Percentiles rank a stretch among this genome's conserved stretches.
phyloP scores from a whole-genome alignment of 352 stramenopile species.

The Globisporangium acanthophoron region DNA sequence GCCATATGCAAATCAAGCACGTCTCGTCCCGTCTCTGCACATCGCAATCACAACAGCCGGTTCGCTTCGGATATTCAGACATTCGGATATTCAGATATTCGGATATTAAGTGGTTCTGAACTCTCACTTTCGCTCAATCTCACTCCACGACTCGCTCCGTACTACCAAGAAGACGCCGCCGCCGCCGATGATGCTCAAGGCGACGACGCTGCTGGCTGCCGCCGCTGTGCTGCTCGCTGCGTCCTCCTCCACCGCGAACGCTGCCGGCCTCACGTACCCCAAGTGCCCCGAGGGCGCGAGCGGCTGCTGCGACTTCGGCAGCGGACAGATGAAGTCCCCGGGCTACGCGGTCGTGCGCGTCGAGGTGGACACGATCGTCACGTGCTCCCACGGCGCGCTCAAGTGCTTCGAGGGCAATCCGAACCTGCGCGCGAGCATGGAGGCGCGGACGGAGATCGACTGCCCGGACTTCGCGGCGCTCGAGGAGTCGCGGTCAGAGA shows the following conservation, averaged over 20 bases:
- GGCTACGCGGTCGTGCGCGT: slow-evolving; percentile 51
- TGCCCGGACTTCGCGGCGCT: slow-evolving; percentile 59
- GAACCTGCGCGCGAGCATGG: slow-evolving; percentile 32
- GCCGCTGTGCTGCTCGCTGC: slow-evolving; percentile 20
- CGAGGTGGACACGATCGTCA: slow-evolving; percentile 53
- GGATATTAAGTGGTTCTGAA: not conserved
- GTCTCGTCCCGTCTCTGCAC: not conserved
- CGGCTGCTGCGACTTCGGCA: slow-evolving; percentile 53
- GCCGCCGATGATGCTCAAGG: not conserved
- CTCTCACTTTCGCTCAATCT: not conserved
- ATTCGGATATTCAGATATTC: not conserved
- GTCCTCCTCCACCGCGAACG: slow-evolving; percentile 14
- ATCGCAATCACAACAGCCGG: not conserved
- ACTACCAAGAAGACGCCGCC: not conserved
- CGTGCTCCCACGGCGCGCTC: slow-evolving; percentile 45
- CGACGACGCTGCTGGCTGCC: slow-evolving; percentile 17
- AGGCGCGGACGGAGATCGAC: slow-evolving; percentile 27
- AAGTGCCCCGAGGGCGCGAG: slow-evolving; percentile 32
- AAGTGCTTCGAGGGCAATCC: slow-evolving; percentile 59
- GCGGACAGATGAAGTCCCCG: slow-evolving; percentile 46
- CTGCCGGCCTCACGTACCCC: slow-evolving; percentile 37
- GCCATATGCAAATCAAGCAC: not conserved
- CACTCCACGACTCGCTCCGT: not conserved
- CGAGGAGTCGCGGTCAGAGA: slow-evolving; percentile 50
- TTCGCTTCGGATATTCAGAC: not conserved